Percentiles rank a stretch among this genome's conserved stretches.
phyloP scores from a whole-genome alignment of 352 stramenopile genomes.

The Phytopythium delawarense region DNA sequence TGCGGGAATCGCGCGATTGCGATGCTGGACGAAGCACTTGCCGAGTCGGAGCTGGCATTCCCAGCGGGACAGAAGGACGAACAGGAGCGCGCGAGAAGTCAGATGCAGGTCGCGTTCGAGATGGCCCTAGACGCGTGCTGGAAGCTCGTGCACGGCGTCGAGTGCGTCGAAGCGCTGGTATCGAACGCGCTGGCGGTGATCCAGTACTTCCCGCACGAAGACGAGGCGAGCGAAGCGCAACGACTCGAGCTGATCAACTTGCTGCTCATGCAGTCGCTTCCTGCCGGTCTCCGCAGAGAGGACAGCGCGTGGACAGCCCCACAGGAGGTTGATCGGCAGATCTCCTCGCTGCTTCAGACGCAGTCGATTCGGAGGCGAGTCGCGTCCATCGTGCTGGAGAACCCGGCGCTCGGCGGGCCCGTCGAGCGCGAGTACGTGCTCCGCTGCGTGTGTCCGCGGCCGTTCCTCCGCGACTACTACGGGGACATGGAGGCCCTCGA shows the following conservation, averaged over 20 bases:
- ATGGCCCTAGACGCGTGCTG: slow-evolving; percentile 76
- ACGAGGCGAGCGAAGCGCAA: slow-evolving; percentile 6
- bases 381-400: slow-evolving; percentile 38
- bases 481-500: slow-evolving; percentile 7
- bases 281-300: slow-evolving; percentile 2
- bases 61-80: slow-evolving; percentile 39
- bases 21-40: slow-evolving; percentile 57
- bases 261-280: slow-evolving; percentile 21
- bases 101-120: slow-evolving; percentile 74
- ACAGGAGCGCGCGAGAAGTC: slow-evolving; percentile 28
- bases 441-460: slow-evolving; percentile 62
- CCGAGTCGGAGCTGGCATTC: slow-evolving; percentile 61
- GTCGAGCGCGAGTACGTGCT: slow-evolving; percentile 75
- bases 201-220: slow-evolving; percentile 32
- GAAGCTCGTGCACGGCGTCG: slow-evolving; percentile 48
- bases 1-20: slow-evolving; percentile 45
- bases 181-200: slow-evolving; percentile 47
- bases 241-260: slow-evolving; percentile 35
- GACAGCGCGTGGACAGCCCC: background rate
- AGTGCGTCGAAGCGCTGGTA: slow-evolving; percentile 46
- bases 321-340: slow-evolving; percentile 9
- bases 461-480: slow-evolving; percentile 57
- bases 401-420: slow-evolving; percentile 33
- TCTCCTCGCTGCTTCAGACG: slow-evolving; percentile 37
- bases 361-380: slow-evolving; percentile 30